Evolutionary conservation across 768 basidiomycete species (phyloP).

Genomic region (Harrya chromipes): DNA sequence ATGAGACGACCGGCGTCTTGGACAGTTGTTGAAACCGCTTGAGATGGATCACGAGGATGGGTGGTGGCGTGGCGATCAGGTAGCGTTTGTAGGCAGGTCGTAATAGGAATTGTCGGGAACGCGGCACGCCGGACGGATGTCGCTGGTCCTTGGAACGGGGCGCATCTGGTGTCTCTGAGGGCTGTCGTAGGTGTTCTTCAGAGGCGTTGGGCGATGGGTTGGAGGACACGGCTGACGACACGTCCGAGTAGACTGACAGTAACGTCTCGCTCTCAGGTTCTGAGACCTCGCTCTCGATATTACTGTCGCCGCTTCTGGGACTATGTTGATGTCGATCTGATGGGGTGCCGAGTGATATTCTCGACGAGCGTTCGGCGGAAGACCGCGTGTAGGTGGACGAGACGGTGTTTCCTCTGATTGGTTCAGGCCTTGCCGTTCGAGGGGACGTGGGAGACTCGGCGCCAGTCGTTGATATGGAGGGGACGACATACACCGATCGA

Average conservation of each 20-base stretch:
- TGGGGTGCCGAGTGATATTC: slow-evolving; percentile 31
- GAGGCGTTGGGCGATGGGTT: slow-evolving; percentile 31
- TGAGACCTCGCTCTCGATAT: slow-evolving; percentile 31
- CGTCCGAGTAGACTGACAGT: slow-evolving; percentile 31
- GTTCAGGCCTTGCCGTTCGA: slow-evolving; percentile 16
- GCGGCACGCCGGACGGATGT: slow-evolving; percentile 37
- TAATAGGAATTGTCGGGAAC: slow-evolving; percentile 62
- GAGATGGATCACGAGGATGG: slow-evolving; percentile 86
- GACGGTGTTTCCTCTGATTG: slow-evolving; percentile 9
- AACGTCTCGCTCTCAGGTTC: slow-evolving; percentile 35
- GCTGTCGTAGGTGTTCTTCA: slow-evolving; percentile 22
- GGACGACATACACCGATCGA: slow-evolving; percentile 47
- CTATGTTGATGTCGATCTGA: slow-evolving; percentile 16
- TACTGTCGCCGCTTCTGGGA: slow-evolving; percentile 23
- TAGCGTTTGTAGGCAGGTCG: slow-evolving; percentile 93
- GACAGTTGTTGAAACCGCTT: slow-evolving; percentile 91
- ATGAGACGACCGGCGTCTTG: slow-evolving; percentile 58
- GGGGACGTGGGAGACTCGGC: slow-evolving; percentile 38
- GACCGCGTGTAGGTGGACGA: slow-evolving; percentile 7
- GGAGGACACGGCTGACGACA: slow-evolving; percentile 33
- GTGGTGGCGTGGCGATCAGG: slow-evolving; percentile 81
- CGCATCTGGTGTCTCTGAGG: slow-evolving; percentile 17
- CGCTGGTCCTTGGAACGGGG: slow-evolving; percentile 25
- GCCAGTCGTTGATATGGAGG: slow-evolving; percentile 50
- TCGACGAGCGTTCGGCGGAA: slow-evolving; percentile 18